Evolutionary conservation across 2,329 filamentous ascomycete species (phyloP), one percentile per base, ranked within the genome.

Genomic region (Botrytis aclada): DNA sequence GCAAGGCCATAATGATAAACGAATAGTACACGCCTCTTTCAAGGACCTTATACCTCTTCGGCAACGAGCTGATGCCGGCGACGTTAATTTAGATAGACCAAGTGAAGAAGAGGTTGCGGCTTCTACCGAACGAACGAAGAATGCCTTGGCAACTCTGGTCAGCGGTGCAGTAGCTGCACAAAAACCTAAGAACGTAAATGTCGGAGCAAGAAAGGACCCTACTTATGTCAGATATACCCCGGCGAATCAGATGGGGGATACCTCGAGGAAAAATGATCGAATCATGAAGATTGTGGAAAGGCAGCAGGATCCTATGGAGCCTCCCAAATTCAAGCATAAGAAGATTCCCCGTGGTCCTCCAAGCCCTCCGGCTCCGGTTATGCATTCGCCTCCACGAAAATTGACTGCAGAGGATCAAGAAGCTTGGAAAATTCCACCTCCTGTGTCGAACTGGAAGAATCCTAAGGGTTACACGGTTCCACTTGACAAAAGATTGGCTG

Each of bases 391-490:
- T 22, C 95, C 96, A 0, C 87, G 96, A 75, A 99, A 98, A 81
- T 87, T 99, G 75, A 99, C 96, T 1, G 96, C 95, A 9, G 95
- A 97, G 81, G 96, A 99, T 78, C 95, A 98, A 82, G 96, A 98
- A 82, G 93, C 93, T 74, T 99, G 96, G 96, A 94, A 91, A 80
- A 98, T 93, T 45, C 91, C 91, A 0, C 94, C 95, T 3, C 93
- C 95, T 0, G 91, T 99, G 2, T 97, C 93, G 32, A 98, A 98
- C 82, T 99, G 96, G 96, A 99, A 99, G 88, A 99, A 99, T 82
- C 93, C 95, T 1, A 98, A 98, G 84, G 96, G 96, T 79, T 99
- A 97, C 81, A 99, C 96, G 0, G 93, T 99, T 1, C 94, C 96
- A 0, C 83, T 99, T 69, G 96, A 99, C 82, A 99, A 99, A 85